These are phyloP conservation scores for Exobasidium cylindrosporum DNA, from an alignment of 1,284 basidiomycete species.

Conservation along the genomic window DNA sequence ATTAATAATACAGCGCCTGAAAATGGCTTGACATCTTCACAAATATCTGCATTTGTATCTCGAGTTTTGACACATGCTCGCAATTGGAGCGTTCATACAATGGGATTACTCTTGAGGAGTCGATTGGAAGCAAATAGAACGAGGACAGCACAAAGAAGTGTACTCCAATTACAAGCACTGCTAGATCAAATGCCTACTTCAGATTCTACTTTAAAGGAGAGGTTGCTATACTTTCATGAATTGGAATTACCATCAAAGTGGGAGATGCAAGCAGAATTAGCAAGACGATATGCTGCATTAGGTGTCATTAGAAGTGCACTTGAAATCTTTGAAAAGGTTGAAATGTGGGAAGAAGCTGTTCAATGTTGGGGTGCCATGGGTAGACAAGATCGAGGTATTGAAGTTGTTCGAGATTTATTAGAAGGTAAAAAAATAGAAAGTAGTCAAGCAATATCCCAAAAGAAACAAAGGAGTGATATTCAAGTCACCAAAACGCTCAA, in stretches of 20 bases:
- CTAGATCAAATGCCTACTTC: constrained; percentile 54
- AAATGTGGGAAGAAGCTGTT: constrained; percentile 54
- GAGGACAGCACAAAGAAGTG: constrained; percentile 48
- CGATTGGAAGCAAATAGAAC: constrained; percentile 48
- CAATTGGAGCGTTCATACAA: constrained; percentile 55
- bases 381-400: constrained; percentile 42
- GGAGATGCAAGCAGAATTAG: constrained; percentile 54
- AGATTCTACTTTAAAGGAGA: constrained; percentile 52
- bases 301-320: constrained; percentile 50
- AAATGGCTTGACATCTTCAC: constrained; percentile 53
- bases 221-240: constrained; percentile 47
- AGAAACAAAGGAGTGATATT: constrained; percentile 14
- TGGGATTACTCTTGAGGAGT: constrained; percentile 51
- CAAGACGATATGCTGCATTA: constrained; percentile 40
- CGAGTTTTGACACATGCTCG: constrained; percentile 45
- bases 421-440: constrained; percentile 48
- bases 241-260: constrained; percentile 49
- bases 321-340: constrained; percentile 49
- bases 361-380: constrained; percentile 47
- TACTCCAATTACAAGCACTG: constrained; percentile 52
- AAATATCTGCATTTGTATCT: constrained; percentile 50
- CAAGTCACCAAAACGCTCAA: constrained; percentile 25
- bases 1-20: constrained; percentile 49
- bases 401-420: constrained; percentile 47
- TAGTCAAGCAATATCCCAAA: constrained; percentile 29